Percentiles rank a stretch among this genome's conserved stretches.
Conservation (phyloP, 257 asterid genomes). For the Solanum neorickii region DNA sequence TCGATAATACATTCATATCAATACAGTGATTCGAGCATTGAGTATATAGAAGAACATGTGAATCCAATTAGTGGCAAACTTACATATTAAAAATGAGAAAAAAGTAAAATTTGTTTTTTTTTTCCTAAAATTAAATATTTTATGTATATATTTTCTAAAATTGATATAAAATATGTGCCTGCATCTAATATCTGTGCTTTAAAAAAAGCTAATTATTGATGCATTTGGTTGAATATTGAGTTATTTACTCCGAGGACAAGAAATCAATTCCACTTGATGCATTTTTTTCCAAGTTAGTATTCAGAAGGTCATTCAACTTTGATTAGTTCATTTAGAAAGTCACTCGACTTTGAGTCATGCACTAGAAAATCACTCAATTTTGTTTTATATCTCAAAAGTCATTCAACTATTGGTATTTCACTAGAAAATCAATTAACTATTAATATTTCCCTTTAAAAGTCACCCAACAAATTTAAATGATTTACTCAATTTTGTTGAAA, state of each 20-base stretch:
- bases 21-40: background rate
- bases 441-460: background rate
- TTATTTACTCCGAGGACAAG: background rate
- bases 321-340: background rate
- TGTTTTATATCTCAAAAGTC: no score
- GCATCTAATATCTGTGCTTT: background rate
- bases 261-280: background rate
- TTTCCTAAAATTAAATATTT: background rate
- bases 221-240: background rate
- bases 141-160: background rate
- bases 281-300: background rate
- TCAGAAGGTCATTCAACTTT: background rate
- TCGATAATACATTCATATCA: background rate
- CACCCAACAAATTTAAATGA: background rate
- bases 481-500: background rate
- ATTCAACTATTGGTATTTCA: no score
- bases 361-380: no score
- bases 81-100: background rate
- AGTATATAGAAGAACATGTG: background rate
- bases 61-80: background rate
- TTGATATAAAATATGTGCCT: background rate
- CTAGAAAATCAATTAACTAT: no score
- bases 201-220: background rate
- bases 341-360: no score
- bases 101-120: background rate